These are phyloP conservation scores for Phytopythium helicoides DNA, from an alignment of 352 stramenopile species.

Conservation along the genomic window DNA sequence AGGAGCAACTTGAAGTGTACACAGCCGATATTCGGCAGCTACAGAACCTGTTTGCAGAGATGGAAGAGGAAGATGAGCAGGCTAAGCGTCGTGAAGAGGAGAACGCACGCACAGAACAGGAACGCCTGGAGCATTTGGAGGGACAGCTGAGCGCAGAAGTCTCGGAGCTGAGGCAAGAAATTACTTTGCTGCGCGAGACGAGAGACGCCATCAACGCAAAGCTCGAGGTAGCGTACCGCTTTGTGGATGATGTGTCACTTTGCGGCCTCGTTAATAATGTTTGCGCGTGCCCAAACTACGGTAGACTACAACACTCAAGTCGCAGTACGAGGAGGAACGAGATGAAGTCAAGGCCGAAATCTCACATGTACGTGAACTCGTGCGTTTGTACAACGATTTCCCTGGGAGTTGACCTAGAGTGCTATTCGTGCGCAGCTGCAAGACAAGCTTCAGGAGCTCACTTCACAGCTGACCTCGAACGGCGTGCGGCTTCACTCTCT, in stretches of 20 bases:
- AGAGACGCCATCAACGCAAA: conserved; percentile 46
- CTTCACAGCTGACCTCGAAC: conserved; percentile 56
- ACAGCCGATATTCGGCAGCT: conserved; percentile 47
- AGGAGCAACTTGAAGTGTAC: conserved; percentile 37
- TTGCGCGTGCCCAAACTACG: background rate
- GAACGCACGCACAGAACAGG: conserved; percentile 25
- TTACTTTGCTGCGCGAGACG: conserved; percentile 51
- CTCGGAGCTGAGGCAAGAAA: conserved; percentile 52
- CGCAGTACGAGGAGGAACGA: conserved; percentile 64
- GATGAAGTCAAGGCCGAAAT: conserved; percentile 59
- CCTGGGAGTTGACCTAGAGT: conserved; percentile 1
- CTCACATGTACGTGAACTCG: conserved; percentile 42
- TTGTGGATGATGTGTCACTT: no score
- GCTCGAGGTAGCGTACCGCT: conserved; percentile 24
- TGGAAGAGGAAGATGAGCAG: conserved; percentile 32
- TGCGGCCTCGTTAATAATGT: no score
- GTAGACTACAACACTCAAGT: conserved; percentile 56
- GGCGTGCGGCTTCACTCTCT: conserved; percentile 58
- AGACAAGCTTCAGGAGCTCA: conserved; percentile 42
- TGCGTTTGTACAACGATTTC: background rate
- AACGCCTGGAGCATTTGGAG: conserved; percentile 25
- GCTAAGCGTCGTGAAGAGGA: conserved; percentile 15
- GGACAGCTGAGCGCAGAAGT: conserved; percentile 50
- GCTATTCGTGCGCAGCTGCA: conserved; percentile 32
- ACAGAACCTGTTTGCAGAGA: conserved; percentile 45